Conservation (phyloP, 495 filamentous ascomycete genomes). For the Trichocladium antarcticum region DNA sequence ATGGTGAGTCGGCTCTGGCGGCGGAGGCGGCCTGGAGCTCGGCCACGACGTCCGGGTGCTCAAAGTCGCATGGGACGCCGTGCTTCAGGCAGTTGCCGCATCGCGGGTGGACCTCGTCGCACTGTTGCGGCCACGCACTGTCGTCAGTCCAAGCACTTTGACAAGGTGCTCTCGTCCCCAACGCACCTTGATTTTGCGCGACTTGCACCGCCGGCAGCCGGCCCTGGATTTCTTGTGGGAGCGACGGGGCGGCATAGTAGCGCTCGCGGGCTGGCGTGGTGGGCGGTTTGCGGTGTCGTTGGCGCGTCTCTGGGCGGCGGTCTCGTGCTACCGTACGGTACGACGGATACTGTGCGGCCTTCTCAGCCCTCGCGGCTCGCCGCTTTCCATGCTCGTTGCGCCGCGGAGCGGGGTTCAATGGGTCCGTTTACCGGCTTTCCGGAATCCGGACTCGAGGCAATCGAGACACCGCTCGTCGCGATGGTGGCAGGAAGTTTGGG, state of each 20-base stretch:
- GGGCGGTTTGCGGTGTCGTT: no score
- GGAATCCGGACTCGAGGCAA: no score
- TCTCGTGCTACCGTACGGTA: background rate
- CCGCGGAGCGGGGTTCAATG: background rate
- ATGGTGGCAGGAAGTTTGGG: background rate
- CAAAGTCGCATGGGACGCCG: constrained; percentile 52
- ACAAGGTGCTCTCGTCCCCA: background rate
- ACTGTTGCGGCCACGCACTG: constrained; percentile 27
- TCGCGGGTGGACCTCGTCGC: constrained; percentile 51
- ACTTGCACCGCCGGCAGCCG: constrained; percentile 51
- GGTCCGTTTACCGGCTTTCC: background rate
- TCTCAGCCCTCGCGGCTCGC: constrained; percentile 12
- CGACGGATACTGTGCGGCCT: constrained; percentile 11
- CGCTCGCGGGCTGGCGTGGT: no score
- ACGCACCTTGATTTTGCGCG: constrained; percentile 51
- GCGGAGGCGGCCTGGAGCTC: constrained; percentile 21
- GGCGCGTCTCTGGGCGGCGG: no score
- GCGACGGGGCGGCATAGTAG: constrained; percentile 46
- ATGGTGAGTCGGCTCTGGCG: constrained; percentile 10
- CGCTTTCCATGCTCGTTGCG: constrained; percentile 8
- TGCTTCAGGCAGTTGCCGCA: constrained; percentile 55
- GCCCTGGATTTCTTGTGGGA: constrained; percentile 54
- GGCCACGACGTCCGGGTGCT: constrained; percentile 33
- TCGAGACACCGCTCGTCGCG: no score
- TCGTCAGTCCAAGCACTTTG: background rate